A percentile compares a stretch with the other conserved stretches of the same genome.
Evolutionary conservation across 2,329 filamentous ascomycete genomes (phyloP).

Genomic region (Hysterium pulicare): DNA sequence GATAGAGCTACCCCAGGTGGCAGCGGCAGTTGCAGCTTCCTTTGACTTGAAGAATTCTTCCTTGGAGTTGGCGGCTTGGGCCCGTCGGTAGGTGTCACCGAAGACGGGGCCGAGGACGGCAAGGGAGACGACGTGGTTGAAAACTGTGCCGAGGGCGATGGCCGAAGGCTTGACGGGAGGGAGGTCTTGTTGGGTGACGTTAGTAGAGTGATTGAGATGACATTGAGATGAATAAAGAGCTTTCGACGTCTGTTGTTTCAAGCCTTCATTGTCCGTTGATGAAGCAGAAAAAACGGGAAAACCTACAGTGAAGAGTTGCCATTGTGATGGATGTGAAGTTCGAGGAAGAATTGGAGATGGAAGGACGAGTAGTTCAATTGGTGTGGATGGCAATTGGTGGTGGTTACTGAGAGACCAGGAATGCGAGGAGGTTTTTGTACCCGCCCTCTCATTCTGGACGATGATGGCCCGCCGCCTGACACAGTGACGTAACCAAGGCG

Average conservation of each 20-base stretch:
- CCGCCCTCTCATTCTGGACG: too few relatives aligned
- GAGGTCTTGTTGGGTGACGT: conserved; percentile 50
- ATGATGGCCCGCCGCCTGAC: conserved; percentile 27
- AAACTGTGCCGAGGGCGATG: conserved; percentile 91
- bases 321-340: conserved; percentile 42
- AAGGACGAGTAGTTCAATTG: conserved; percentile 6
- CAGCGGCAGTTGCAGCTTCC: conserved; percentile 82
- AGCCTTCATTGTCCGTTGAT: neutral
- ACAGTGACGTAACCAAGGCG: conserved; percentile 34
- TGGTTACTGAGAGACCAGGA: conserved; percentile 17
- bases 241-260: neutral
- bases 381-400: conserved; percentile 5
- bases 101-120: conserved; percentile 87
- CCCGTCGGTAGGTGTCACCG: conserved; percentile 89
- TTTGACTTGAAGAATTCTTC: conserved; percentile 94
- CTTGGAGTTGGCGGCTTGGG: conserved; percentile 87
- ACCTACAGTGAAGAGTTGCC: conserved; percentile 59
- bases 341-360: conserved; percentile 9
- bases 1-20: conserved; percentile 87
- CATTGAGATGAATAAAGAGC: neutral
- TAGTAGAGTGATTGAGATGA: conserved; percentile 9
- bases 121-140: conserved; percentile 88
- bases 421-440: conserved; percentile 31
- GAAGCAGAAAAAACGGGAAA: neutral
- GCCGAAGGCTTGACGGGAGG: conserved; percentile 94